Evolutionary conservation across 1,284 basidiomycete species (phyloP), one percentile per base, ranked within the genome.

Genomic region (Trichosporon faecale): DNA sequence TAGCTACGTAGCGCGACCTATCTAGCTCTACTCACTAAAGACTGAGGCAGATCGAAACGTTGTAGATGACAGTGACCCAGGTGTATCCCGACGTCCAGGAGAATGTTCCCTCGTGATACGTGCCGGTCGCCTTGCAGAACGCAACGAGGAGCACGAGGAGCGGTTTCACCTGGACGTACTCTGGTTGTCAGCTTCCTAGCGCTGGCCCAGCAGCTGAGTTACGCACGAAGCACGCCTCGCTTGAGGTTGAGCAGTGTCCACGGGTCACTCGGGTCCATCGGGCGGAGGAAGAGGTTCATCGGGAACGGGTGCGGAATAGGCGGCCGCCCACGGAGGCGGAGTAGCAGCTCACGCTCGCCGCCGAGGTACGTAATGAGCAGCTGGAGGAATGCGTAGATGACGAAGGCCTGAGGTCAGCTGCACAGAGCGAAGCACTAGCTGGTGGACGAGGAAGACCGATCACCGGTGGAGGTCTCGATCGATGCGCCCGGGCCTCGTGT

Each of bases 111-210:
- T 99, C 96, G 76, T 92, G 89, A 85, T 93, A 99, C 73, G 91
- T 94, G 5, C 92, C 92, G 1, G 88, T 86, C 0, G 90, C 89
- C 82, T 99, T 99, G 76, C 97, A 87, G 23, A 96, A 86, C 66
- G 98, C 85, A 0, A 94, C 98, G 0, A 88, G 89, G 0, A 92
- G 80, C 0, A 96, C 95, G 0, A 99, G 87, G 0, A 96, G 81
- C 0, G 96, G 96, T 79, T 99, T 99, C 71, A 99, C 87, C 82
- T 98, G 95, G 2, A 98, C 96, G 80, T 99, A 99, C 86, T 99
- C 94, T 96, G 66, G 1, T 12, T 5, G 66, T 70, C 27, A 70
- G 69, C 31, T 18, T 33, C 9, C 35, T 14, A 14, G n/a, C n/a
- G n/a, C n/a, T n/a, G 18, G n/a, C 14, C n/a, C 5, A 9, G 6